Evolutionary conservation across 441 rosid genomes (phyloP).

Genomic region (Mallotus repandus): DNA sequence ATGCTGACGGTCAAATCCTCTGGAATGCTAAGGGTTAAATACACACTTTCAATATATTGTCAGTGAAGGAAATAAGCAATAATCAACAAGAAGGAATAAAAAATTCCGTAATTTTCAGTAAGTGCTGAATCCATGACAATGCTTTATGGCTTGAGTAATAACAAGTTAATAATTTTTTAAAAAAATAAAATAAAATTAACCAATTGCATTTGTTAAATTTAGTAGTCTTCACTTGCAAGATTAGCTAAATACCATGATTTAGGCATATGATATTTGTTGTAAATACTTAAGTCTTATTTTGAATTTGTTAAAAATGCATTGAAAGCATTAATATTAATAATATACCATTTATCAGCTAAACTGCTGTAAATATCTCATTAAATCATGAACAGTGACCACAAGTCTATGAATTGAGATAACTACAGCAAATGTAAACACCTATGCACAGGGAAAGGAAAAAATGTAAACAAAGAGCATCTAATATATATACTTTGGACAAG

Average conservation of each 20-base stretch:
- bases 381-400: background rate
- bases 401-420: background rate
- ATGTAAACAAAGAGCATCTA: background rate
- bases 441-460: background rate
- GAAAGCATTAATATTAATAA: background rate
- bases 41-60: constrained; percentile 38
- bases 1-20: constrained; percentile 91
- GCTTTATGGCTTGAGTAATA: too few species aligned
- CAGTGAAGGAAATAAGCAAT: constrained; percentile 5
- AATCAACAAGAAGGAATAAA: background rate
- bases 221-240: background rate
- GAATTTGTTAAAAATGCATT: background rate
- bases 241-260: background rate
- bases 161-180: background rate
- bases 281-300: background rate
- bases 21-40: constrained; percentile 77
- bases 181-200: background rate
- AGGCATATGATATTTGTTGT: too few species aligned
- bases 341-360: background rate
- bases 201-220: background rate
- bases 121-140: too few species aligned
- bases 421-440: background rate
- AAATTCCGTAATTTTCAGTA: too few species aligned
- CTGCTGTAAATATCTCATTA: background rate
- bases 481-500: background rate